Evolutionary conservation across 1,284 basidiomycete genomes (phyloP), one percentile per base, ranked within the genome.

Genomic region (Exobasidium cylindrosporum): DNA sequence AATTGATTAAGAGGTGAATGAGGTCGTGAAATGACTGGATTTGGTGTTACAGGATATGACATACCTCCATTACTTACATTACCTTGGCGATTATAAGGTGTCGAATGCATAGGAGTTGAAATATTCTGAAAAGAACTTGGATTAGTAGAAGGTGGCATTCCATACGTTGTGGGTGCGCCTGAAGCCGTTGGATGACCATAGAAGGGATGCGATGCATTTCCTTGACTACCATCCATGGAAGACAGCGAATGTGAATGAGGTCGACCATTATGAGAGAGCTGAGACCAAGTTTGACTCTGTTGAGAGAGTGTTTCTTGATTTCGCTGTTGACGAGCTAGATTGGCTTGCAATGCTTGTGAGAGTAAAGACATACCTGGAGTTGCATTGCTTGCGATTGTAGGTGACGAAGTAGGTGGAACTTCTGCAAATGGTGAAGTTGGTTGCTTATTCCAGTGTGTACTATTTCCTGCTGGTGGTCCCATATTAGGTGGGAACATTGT

Each of bases 241-340:
- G 63, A 65, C 6, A 65, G 46, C 3, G 68, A 45, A 1, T 53
- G 44, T 3, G 63, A 61, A 11, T 65, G 61, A 17, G 50, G 45
- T 21, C 63, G 59, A 13, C 68, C 63, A 40, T 70, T 62, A 55
- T 53, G 61, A 57, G 57, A 60, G 29, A 67, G 65, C 10, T 70
- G 68, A 5, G 23, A 13, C 17, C 26, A 24, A 23, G 17, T 21
- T 13, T 24, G 57, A 24, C 14, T 23, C 21, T 52, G 49, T 52
- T 52, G 49, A 1, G 49, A 26, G 24, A 32, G 11, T 11, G 35
- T 40, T 40, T 50, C 23, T 14, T 55, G 54, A 46, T 7, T 40
- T 3, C n/a, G 35, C 54, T 58, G 56, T 49, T 58, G 56, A 23
- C 56, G 40, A 21, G 56, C 56, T 17, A 58, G 45, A 30, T 58